A percentile compares a stretch with the other conserved stretches of the same genome.
These are phyloP conservation scores for Penicillium roqueforti DNA, from an alignment of 495 filamentous ascomycete species.

Conservation along the genomic window DNA sequence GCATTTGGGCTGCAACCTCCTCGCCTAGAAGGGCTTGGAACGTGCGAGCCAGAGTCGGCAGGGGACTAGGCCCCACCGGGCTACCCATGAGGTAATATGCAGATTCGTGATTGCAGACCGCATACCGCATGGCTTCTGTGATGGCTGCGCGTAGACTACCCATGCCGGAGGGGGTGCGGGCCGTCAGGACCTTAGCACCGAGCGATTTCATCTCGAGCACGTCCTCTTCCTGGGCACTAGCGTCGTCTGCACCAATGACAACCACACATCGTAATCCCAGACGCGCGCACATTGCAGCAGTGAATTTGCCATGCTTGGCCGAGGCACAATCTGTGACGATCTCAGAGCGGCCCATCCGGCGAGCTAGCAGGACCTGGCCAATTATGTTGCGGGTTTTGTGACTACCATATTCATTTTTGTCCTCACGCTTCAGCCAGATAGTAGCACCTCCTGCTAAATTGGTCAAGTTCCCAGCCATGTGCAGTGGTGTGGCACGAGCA, in stretches of 20 bases:
- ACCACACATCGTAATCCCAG: conserved; percentile 29
- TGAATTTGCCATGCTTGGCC: conserved; percentile 31
- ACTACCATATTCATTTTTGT: conserved; percentile 28
- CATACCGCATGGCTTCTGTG: conserved; percentile 33
- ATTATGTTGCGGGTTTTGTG: conserved; percentile 32
- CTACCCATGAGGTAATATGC: conserved; percentile 34
- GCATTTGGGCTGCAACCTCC: conserved; percentile 30
- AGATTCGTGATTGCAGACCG: conserved; percentile 27
- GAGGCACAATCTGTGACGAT: conserved; percentile 34
- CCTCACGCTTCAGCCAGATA: conserved; percentile 36
- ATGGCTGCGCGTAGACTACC: conserved; percentile 31
- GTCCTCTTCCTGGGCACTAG: conserved; percentile 24
- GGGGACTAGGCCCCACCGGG: conserved; percentile 29
- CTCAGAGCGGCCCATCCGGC: conserved; percentile 28
- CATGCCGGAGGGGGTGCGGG: conserved; percentile 25
- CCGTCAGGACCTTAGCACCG: conserved; percentile 28
- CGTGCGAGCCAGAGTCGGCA: conserved; percentile 30
- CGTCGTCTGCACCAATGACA: conserved; percentile 31
- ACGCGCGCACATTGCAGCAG: conserved; percentile 31
- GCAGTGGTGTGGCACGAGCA: conserved; percentile 20
- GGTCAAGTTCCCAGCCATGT: conserved; percentile 27
- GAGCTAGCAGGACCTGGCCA: conserved; percentile 32
- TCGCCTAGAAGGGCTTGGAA: conserved; percentile 35
- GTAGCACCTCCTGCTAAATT: conserved; percentile 23
- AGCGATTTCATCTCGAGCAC: conserved; percentile 30